A percentile compares a stretch with the other conserved stretches of the same genome.
phyloP scores from a whole-genome alignment of 2,329 filamentous ascomycete genomes.

The Harringtonia aguacate region DNA sequence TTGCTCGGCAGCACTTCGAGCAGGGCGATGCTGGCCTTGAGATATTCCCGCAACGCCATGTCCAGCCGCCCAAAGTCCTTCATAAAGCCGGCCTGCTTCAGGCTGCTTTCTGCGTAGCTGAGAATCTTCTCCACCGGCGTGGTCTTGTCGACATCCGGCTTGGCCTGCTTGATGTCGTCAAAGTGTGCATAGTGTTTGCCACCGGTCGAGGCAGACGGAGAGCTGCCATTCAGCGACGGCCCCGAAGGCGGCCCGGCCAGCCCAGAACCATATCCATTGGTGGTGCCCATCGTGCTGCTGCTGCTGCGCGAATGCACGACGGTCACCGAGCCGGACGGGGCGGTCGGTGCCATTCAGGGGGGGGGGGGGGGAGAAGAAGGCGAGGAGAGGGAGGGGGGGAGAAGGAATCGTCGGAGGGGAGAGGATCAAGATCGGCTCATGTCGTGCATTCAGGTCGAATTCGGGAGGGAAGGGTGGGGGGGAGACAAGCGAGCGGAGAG shows the following conservation, averaged over 20 bases:
- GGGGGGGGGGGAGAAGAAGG: no score
- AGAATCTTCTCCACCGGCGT: slow-evolving; percentile 44
- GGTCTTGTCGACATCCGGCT: slow-evolving; percentile 32
- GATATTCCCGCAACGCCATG: slow-evolving; percentile 71
- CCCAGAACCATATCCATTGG: slow-evolving; percentile 3
- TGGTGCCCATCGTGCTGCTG: background rate
- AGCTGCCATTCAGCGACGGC: background rate
- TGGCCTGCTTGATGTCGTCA: slow-evolving; percentile 11
- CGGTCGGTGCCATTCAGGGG: no score
- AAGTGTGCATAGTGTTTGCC: slow-evolving; percentile 8
- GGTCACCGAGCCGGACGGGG: no score
- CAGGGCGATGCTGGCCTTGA: slow-evolving; percentile 70
- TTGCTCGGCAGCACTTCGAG: slow-evolving; percentile 68
- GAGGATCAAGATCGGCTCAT: background rate
- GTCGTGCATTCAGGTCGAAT: background rate
- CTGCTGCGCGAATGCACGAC: no score
- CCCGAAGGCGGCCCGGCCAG: background rate
- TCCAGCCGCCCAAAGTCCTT: slow-evolving; percentile 58
- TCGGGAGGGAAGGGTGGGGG: no score
- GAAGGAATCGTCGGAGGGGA: no score
- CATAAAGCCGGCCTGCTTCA: slow-evolving; percentile 50
- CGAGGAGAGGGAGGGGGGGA: no score
- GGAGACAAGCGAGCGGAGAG: no score
- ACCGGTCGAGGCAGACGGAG: background rate
- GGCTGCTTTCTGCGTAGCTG: slow-evolving; percentile 37